A percentile compares a stretch with the other conserved stretches of the same genome.
Conservation (phyloP, 306 rosid genomes). For the Oemleria cerasiformis region DNA sequence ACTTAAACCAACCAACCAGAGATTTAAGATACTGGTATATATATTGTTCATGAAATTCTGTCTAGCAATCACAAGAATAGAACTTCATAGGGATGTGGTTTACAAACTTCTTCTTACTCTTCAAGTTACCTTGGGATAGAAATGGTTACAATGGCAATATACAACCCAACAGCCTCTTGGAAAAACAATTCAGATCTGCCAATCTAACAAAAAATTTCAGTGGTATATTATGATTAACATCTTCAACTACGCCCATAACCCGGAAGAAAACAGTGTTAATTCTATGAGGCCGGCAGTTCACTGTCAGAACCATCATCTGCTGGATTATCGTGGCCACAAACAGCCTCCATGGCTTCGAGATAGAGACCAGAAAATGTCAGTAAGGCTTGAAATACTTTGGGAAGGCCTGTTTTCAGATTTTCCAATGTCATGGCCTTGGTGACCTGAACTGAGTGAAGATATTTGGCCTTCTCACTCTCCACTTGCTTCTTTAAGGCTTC, state of each 20-base stretch:
- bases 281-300: slow-evolving; percentile 18
- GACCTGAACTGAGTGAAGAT: slow-evolving; percentile 46
- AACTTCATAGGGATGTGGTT: background rate
- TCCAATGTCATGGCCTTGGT: slow-evolving; percentile 52
- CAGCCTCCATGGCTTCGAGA: slow-evolving; percentile 52
- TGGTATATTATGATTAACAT: background rate
- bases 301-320: slow-evolving; percentile 33
- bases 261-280: background rate
- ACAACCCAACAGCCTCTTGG: background rate
- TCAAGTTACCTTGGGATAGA: no score
- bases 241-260: background rate
- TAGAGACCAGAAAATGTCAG: slow-evolving; percentile 56
- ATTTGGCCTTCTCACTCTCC: slow-evolving; percentile 51
- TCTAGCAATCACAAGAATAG: no score
- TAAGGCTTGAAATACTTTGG: slow-evolving; percentile 59
- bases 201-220: background rate
- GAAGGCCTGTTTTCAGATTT: slow-evolving; percentile 60
- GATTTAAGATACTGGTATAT: no score
- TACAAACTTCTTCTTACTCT: background rate
- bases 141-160: background rate
- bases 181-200: background rate
- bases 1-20: no score
- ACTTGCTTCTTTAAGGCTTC: slow-evolving; percentile 63
- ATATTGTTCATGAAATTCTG: no score
- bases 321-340: slow-evolving; percentile 26